These are phyloP conservation scores for Casuarina equisetifolia DNA, from an alignment of 306 rosid genomes.

Conservation along the genomic window DNA sequence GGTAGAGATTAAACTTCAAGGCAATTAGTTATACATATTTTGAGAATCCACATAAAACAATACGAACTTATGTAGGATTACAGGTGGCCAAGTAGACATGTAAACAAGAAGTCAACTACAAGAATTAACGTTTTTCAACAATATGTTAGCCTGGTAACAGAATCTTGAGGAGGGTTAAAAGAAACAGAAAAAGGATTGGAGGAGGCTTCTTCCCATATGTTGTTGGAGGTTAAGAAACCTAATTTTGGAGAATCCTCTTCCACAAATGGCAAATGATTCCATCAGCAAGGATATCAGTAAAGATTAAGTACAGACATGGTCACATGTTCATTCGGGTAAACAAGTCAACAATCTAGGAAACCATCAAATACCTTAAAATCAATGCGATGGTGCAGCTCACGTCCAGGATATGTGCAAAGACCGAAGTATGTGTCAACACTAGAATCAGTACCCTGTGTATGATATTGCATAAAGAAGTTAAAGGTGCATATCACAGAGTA, in stretches of 20 bases:
- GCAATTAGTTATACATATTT: conserved; percentile 6
- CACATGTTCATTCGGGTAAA: not conserved
- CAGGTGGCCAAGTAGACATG: conserved; percentile 19
- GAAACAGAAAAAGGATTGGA: not conserved
- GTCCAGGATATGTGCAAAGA: conserved; percentile 83
- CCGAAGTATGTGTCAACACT: conserved; percentile 95
- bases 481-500: conserved; percentile 1
- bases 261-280: not conserved
- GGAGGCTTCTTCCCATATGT: not conserved
- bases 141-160: not conserved
- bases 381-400: conserved; percentile 80
- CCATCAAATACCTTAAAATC: conserved; percentile 68
- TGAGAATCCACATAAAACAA: not conserved
- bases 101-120: conserved; percentile 5
- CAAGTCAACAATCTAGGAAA: not conserved
- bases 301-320: not conserved
- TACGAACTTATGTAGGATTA: not conserved
- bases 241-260: not conserved
- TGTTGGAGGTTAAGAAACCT: not conserved
- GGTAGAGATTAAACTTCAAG: not conserved
- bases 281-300: not conserved
- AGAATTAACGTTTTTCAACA: not conserved
- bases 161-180: not conserved
- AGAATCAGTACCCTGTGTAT: conserved; percentile 73
- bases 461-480: conserved; percentile 21